These are phyloP conservation scores for Hexamita inflata DNA, from an alignment of 208 protist species.

Conservation along the genomic window DNA sequence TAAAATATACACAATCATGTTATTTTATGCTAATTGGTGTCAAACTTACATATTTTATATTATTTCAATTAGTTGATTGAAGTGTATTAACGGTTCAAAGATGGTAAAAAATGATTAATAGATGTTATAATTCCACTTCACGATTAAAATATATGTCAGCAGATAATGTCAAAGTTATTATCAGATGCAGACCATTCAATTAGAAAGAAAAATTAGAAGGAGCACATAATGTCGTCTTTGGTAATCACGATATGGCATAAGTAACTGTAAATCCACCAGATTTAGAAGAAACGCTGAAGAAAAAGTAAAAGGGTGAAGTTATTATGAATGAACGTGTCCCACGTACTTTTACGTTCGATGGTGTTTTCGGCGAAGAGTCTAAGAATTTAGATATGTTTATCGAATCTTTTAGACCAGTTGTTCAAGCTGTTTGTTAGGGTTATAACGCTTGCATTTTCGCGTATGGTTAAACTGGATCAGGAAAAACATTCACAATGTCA, in stretches of 20 bases:
- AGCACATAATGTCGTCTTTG: not conserved
- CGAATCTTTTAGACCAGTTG: slow-evolving; percentile 1
- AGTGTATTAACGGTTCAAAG: too few species aligned
- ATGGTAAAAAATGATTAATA: too few species aligned
- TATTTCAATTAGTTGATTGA: too few species aligned
- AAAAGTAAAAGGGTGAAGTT: too few species aligned
- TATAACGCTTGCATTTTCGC: slow-evolving; percentile 39
- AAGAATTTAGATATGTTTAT: slow-evolving; percentile 27
- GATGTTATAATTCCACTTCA: too few species aligned
- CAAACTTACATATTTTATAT: too few species aligned
- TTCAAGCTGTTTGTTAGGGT: slow-evolving; percentile 22
- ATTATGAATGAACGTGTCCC: too few species aligned
- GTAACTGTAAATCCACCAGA: not conserved
- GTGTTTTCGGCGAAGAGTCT: not conserved
- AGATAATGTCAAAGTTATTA: not conserved
- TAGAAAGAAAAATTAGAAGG: not conserved
- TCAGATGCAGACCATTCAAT: not conserved
- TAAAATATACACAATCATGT: too few species aligned
- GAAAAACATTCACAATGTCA: slow-evolving; percentile 30
- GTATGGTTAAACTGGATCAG: slow-evolving; percentile 35
- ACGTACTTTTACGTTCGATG: slow-evolving; percentile 17
- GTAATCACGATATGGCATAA: not conserved
- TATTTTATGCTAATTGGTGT: too few species aligned
- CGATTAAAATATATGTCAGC: too few species aligned
- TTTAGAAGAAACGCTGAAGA: too few species aligned